Base-by-base conservation (phyloP, 495 filamentous ascomycete genomes). In the Daldinia concentrica region DNA sequence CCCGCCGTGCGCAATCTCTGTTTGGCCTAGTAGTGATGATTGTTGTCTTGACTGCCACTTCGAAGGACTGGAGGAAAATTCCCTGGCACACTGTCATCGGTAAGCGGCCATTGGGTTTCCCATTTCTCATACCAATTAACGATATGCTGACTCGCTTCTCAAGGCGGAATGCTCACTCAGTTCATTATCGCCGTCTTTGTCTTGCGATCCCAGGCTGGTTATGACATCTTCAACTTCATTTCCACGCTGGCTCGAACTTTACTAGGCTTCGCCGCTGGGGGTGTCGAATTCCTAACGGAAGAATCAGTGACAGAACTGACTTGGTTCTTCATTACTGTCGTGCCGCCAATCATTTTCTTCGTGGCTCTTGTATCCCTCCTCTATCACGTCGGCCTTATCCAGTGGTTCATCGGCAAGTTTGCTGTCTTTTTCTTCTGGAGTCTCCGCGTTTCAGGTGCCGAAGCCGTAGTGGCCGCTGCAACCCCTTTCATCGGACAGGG, bases 401-500 rank as follows among this genome's bases (percentile, higher is more conserved):
- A 97, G 81, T 97, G 94, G 94, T 90, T 91, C 78, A 87, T 97
- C 71, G 79, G 79, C 32, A 97, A 97, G 71, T 92, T 95, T 69
- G 93, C 94, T 68, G 83, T 88, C 55, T 92, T 97, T 79, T 96
- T 97, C 86, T 95, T 94, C 86, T 96, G 92, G 91, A 84, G 80
- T 48, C 89, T 97, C 85, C 84, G 87, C 8, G 92, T 97, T n/a
- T 95, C 93, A n/a, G 94, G 94, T 43, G 93, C 92, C 51, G 94
- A 97, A 77, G 93, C 94, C 24, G 91, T 97, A 30, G 94, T 97
- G 29, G 94, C 94, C 30, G 91, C 93, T 48, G 94, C 94, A n/a
- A 94, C 93, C 5, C 94, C 94, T 1, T 97, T 97, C 81, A 94
- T 97, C 71, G 94, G 94, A 32, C 93, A 95, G 81, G 94, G 94